Conservation (phyloP, 2,329 filamentous ascomycete species). For the Coniochaeta hoffmannii region DNA sequence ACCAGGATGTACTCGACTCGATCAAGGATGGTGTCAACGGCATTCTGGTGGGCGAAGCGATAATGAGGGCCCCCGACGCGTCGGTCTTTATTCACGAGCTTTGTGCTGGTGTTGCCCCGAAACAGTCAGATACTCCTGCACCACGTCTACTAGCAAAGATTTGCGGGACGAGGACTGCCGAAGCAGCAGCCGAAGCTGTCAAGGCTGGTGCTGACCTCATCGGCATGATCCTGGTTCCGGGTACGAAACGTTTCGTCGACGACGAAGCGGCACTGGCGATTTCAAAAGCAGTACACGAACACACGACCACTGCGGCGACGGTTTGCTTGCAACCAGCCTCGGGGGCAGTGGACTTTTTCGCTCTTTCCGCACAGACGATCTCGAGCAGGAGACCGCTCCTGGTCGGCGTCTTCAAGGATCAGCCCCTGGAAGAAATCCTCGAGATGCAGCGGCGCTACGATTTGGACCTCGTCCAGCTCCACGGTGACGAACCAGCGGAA, state of each 20-base stretch:
- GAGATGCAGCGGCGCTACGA: slow-evolving; percentile 67
- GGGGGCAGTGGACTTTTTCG: slow-evolving; percentile 63
- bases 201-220: slow-evolving; percentile 86
- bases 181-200: slow-evolving; percentile 73
- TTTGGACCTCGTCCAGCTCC: slow-evolving; percentile 86
- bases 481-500: slow-evolving; percentile 86
- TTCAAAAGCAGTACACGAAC: slow-evolving; percentile 64
- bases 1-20: slow-evolving; percentile 83
- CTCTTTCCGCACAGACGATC: slow-evolving; percentile 37
- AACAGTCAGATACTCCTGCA: slow-evolving; percentile 24
- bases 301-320: slow-evolving; percentile 19
- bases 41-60: slow-evolving; percentile 87
- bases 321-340: slow-evolving; percentile 14
- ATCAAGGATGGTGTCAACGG: slow-evolving; percentile 85
- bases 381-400: slow-evolving; percentile 60
- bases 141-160: slow-evolving; percentile 75
- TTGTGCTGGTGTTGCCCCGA: slow-evolving; percentile 50
- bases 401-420: slow-evolving; percentile 91
- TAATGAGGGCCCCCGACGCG: slow-evolving; percentile 87
- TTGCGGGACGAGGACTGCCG: slow-evolving; percentile 79
- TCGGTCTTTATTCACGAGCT: slow-evolving; percentile 76
- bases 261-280: slow-evolving; percentile 75
- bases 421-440: slow-evolving; percentile 75
- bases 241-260: slow-evolving; percentile 71
- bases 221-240: slow-evolving; percentile 84